Evolutionary conservation across 306 rosid species (phyloP).

Genomic region (Cicer chorassanicum): DNA sequence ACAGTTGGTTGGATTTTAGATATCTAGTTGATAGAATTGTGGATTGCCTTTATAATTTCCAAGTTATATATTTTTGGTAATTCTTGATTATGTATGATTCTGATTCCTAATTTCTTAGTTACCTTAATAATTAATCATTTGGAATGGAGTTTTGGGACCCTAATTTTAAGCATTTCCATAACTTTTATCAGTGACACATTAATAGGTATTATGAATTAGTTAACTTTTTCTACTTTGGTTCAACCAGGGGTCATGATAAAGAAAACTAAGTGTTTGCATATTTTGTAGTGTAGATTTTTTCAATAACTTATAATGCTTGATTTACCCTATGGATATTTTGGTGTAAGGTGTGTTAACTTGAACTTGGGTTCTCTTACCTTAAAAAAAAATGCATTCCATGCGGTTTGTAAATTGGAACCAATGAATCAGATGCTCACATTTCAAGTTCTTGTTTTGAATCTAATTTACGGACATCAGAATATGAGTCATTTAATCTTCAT

Average conservation of each 20-base stretch:
- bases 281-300: slow-evolving; percentile 1
- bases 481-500: neutral
- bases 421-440: neutral
- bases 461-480: too few relatives aligned
- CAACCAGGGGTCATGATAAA: neutral
- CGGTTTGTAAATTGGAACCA: neutral
- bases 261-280: neutral
- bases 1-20: slow-evolving; percentile 10
- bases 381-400: neutral
- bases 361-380: neutral
- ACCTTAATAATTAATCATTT: slow-evolving; percentile 18
- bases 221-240: neutral
- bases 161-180: slow-evolving; percentile 12
- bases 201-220: slow-evolving; percentile 3
- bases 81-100: slow-evolving; percentile 13
- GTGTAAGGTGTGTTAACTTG: neutral
- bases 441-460: too few relatives aligned
- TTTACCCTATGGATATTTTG: neutral
- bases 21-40: slow-evolving; percentile 19
- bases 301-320: neutral
- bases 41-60: neutral
- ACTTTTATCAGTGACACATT: neutral
- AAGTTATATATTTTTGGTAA: slow-evolving; percentile 9
- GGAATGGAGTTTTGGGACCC: slow-evolving; percentile 11
- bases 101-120: slow-evolving; percentile 20